Base-by-base conservation (phyloP, 768 basidiomycete genomes). In the Tulasnella sp. region DNA sequence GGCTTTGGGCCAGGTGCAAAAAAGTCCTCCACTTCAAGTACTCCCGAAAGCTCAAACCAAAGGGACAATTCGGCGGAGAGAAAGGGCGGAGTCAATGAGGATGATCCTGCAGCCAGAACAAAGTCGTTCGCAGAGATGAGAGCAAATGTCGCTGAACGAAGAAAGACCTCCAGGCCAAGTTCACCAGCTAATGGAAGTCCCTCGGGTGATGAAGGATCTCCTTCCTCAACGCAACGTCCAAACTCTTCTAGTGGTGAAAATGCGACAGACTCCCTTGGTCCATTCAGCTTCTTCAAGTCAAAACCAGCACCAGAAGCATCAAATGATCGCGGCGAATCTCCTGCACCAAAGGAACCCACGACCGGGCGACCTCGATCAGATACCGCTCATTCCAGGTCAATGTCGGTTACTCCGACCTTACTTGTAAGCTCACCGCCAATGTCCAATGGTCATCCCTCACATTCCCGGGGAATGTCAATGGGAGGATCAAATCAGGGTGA, bases 1-100 rank as follows among this genome's bases (percentile, higher is more conserved):
- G 81, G 89, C 20, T 63, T 92, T 88, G 88, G 80, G 88, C 24
- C n/a, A n/a, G n/a, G n/a, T n/a, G 80, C 79, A 24, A 87, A 78
- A 53, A 91, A 87, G 82, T 62, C 62, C 4, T 62, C 63, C 69
- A 75, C n/a, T n/a, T n/a, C n/a, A n/a, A n/a, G n/a, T n/a, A n/a
- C n/a, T n/a, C n/a, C n/a, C n/a, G n/a, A n/a, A n/a, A n/a, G n/a
- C n/a, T n/a, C n/a, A n/a, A n/a, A n/a, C n/a, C n/a, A n/a, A n/a
- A n/a, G n/a, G n/a, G n/a, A n/a, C n/a, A n/a, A n/a, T n/a, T 32
- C 20, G 5, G 16, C 53, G 27, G 15, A 46, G n/a, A n/a, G n/a
- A n/a, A n/a, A n/a, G n/a, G n/a, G n/a, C n/a, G n/a, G n/a, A n/a
- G n/a, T n/a, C n/a, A n/a, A n/a, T n/a, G n/a, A n/a, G n/a, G n/a